Evolutionary conservation across 2,329 filamentous ascomycete genomes (phyloP), one percentile per base, ranked within the genome.

Genomic region (Macrophomina tecta): DNA sequence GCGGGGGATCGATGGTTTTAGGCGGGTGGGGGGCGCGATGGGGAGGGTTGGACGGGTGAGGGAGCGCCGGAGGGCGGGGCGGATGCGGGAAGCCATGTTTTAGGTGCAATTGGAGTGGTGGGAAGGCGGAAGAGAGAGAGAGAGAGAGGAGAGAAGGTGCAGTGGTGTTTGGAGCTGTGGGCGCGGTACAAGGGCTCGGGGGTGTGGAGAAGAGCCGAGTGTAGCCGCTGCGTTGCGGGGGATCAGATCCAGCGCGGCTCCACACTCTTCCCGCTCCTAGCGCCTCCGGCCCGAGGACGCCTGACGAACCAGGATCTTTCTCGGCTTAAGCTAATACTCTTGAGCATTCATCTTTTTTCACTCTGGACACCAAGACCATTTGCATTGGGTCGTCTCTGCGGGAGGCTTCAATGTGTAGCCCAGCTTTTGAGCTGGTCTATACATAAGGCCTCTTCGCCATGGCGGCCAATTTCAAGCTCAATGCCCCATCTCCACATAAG

Each of bases 191-290:
- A 62, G 45, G 42, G 30, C 30, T 11, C n/a, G 9, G 40, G 40
- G 56, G 18, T 62, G 58, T 45, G 58, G 58, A 62, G 58, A 28
- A 38, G 51, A 49, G 58, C 58, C 58, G 58, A 34, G 7, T 34
- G 30, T 62, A 62, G 58, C 58, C 58, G 58, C 40, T 28, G 40
- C 38, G 12, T 36, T 62, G 58, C 58, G 58, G 58, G 58, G 58
- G 42, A 62, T 30, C 28, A 30, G n/a, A 34, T 38, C 36, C 42
- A 45, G 11, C 28, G 30, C 58, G 58, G 58, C 58, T 62, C 58
- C 58, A 62, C 58, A 62, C n/a, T 16, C 58, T 38, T 36, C 58
- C 58, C 58, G 58, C 38, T 48, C 56, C 56, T 48, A 61, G 56
- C 56, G 56, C 23, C 42, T 14, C 6, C 42, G 42, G 42, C 11